These are phyloP conservation scores for Nicotiana otophora DNA, from an alignment of 257 asterid species.

Conservation along the genomic window DNA sequence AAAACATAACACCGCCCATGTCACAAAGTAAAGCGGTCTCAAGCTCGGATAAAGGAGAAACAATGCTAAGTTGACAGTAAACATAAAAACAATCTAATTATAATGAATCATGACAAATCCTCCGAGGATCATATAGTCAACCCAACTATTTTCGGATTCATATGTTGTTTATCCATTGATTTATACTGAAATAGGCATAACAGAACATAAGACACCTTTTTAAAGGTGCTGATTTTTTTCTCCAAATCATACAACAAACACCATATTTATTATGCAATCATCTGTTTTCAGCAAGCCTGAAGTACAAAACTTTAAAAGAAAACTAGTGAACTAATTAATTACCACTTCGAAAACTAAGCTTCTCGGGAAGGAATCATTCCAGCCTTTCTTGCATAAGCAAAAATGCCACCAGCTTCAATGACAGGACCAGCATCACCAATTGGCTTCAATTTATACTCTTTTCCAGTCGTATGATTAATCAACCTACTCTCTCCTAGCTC, in stretches of 20 bases:
- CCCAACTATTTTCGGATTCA: background rate
- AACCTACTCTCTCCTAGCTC: conserved; percentile 61
- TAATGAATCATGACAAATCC: background rate
- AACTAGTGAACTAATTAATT: background rate
- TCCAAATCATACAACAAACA: background rate
- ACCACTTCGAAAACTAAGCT: conserved; percentile 19
- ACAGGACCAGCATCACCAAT: conserved; percentile 98
- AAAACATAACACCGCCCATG: background rate
- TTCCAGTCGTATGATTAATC: conserved; percentile 80
- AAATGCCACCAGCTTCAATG: conserved; percentile 91
- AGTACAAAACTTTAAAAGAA: background rate
- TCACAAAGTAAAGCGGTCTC: background rate
- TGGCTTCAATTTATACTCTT: conserved; percentile 73
- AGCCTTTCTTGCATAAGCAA: conserved; percentile 77
- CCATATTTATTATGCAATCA: background rate
- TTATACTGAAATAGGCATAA: background rate
- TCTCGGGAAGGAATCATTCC: conserved; percentile 75
- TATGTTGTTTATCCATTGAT: background rate
- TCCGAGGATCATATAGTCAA: background rate
- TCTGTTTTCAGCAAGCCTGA: background rate
- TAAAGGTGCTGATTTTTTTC: background rate
- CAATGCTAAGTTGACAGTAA: background rate
- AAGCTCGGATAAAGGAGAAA: background rate
- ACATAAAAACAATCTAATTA: background rate
- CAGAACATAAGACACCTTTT: background rate